Percentiles rank a stretch among this genome's conserved stretches.
These are phyloP conservation scores for Hemisphaericaspora xylofermentans DNA, from an alignment of 1,139 yeast genomes.

Conservation along the genomic window DNA sequence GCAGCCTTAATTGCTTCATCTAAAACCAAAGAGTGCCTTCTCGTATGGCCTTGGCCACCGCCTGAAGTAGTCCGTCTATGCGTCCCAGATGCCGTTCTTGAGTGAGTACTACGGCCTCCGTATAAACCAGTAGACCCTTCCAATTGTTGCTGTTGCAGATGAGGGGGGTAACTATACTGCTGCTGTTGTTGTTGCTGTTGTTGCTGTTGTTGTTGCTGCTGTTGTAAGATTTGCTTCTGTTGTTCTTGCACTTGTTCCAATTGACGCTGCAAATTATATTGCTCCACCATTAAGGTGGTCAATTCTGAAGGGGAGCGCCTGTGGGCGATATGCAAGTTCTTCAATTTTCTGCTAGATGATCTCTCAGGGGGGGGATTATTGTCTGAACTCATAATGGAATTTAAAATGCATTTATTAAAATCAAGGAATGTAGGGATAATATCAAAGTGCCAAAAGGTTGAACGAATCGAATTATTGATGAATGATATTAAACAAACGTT, in stretches of 20 bases:
- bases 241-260: conserved; percentile 88
- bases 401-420: neutral
- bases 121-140: conserved; percentile 2
- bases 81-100: conserved; percentile 38
- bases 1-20: conserved; percentile 98
- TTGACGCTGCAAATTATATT: conserved; percentile 88
- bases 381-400: conserved; percentile 3
- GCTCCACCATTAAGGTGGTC: conserved; percentile 93
- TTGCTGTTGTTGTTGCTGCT: conserved; percentile 47
- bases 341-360: conserved; percentile 27
- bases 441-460: neutral
- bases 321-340: conserved; percentile 81
- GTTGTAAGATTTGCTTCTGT: conserved; percentile 80
- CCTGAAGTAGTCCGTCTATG: conserved; percentile 42
- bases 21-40: conserved; percentile 91
- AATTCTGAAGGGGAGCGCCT: conserved; percentile 92
- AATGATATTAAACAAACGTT: neutral
- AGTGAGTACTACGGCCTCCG: conserved; percentile 25
- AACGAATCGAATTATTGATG: neutral
- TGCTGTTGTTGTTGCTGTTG: conserved; percentile 25
- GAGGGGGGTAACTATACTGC: conserved; percentile 20
- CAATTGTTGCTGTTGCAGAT: conserved; percentile 18
- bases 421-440: neutral
- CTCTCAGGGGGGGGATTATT: conserved; percentile 13
- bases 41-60: conserved; percentile 58